A percentile compares a stretch with the other conserved stretches of the same genome.
Evolutionary conservation across 257 asterid genomes (phyloP).

Genomic region (Nicotiana tabacum): DNA sequence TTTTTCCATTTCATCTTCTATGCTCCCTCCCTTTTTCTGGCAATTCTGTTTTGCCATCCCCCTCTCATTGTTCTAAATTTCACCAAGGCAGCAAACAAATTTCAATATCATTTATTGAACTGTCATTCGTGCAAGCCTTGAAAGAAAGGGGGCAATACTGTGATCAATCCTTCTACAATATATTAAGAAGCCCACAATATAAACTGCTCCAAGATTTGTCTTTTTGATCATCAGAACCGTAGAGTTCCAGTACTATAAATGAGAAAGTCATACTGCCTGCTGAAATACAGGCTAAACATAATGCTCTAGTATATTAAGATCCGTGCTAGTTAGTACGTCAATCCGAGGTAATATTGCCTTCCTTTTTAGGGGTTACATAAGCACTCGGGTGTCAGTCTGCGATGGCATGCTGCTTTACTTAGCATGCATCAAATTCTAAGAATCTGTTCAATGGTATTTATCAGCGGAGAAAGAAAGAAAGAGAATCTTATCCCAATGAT

Average conservation of each 20-base stretch:
- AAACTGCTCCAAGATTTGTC: background rate
- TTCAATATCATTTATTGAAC: background rate
- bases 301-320: background rate
- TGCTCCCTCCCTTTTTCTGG: background rate
- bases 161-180: background rate
- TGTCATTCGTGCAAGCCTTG: background rate
- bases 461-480: background rate
- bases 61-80: background rate
- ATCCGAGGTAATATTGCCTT: background rate
- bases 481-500: background rate
- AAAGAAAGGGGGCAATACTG: background rate
- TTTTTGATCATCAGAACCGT: background rate
- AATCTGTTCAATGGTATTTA: background rate
- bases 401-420: background rate
- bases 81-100: background rate
- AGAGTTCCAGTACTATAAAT: background rate
- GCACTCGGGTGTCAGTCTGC: background rate
- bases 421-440: background rate
- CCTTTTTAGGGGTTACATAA: background rate
- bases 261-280: background rate
- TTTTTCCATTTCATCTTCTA: background rate
- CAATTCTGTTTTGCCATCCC: background rate
- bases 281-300: background rate
- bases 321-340: background rate
- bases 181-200: background rate